Conservation (phyloP, 208 protist species). For the Leishmania martiniquensis region DNA sequence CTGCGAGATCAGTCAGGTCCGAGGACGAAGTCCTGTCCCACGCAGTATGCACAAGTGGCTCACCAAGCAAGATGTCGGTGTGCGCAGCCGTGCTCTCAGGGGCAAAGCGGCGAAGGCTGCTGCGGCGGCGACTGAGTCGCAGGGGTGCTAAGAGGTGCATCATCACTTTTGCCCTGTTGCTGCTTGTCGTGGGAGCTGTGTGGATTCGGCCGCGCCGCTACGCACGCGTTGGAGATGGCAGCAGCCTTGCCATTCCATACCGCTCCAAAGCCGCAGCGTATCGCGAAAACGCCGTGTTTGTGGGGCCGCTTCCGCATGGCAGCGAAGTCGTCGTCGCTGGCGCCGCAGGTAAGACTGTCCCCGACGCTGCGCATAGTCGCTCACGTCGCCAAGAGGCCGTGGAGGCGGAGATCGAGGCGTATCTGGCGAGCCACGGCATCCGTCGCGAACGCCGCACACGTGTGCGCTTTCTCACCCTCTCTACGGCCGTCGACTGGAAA, state of each 20-base stretch:
- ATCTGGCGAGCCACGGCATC: conserved; percentile 10
- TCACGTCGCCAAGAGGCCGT: conserved; percentile 8
- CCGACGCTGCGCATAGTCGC: conserved; percentile 9
- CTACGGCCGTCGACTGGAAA: conserved; percentile 28
- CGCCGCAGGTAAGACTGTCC: background rate
- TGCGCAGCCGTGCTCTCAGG: too few species aligned
- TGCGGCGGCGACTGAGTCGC: too few species aligned
- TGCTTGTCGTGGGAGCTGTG: background rate
- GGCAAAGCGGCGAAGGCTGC: too few species aligned
- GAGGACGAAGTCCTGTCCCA: too few species aligned
- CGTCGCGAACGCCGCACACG: conserved; percentile 11
- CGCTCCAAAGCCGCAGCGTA: conserved; percentile 9
- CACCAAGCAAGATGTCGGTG: too few species aligned
- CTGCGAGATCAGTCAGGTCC: too few species aligned
- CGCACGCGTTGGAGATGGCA: conserved; percentile 13
- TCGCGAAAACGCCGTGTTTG: background rate
- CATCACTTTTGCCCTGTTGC: background rate
- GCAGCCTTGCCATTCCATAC: conserved; percentile 13
- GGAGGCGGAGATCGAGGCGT: conserved; percentile 19
- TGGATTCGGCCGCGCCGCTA: background rate
- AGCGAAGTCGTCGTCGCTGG: background rate
- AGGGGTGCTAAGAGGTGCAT: background rate
- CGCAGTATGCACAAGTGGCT: too few species aligned
- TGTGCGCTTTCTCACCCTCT: conserved; percentile 24
- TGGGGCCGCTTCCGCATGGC: conserved; percentile 6